Conservation (phyloP, 306 rosid species). For the Biancaea sappan region DNA sequence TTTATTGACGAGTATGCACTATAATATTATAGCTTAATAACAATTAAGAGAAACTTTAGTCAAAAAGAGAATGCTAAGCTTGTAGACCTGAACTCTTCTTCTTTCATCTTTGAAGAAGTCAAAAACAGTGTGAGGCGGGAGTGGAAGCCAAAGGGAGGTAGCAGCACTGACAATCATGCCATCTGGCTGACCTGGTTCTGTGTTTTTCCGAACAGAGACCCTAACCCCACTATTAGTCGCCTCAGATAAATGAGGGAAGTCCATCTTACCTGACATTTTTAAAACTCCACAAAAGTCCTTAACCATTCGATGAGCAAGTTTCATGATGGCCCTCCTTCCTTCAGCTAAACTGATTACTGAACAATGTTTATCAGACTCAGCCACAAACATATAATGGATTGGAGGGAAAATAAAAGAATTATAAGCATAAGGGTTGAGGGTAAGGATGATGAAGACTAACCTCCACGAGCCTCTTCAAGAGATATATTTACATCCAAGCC, state of each 20-base stretch:
- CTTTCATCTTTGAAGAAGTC: slow-evolving; percentile 49
- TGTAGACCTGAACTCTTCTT: slow-evolving; percentile 54
- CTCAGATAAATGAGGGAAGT: slow-evolving; percentile 51
- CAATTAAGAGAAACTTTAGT: background rate
- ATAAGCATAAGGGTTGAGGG: background rate
- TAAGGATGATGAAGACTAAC: slow-evolving; percentile 22
- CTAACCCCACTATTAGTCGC: slow-evolving; percentile 41
- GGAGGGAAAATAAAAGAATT: background rate
- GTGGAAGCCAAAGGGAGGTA: slow-evolving; percentile 65
- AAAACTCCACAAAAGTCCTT: slow-evolving; percentile 51
- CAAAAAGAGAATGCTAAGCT: background rate
- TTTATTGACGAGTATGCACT: background rate
- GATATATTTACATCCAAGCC: slow-evolving; percentile 26
- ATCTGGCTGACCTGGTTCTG: slow-evolving; percentile 43
- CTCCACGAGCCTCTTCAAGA: slow-evolving; percentile 38
- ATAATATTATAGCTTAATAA: background rate
- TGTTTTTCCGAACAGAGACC: slow-evolving; percentile 41
- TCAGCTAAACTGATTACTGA: slow-evolving; percentile 43
- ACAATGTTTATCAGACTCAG: background rate
- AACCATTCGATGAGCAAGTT: slow-evolving; percentile 60
- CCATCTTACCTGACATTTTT: slow-evolving; percentile 48
- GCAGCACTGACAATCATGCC: slow-evolving; percentile 55
- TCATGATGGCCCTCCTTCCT: slow-evolving; percentile 51
- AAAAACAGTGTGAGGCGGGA: slow-evolving; percentile 39
- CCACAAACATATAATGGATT: background rate